phyloP scores from a whole-genome alignment of 1,284 basidiomycete species.

The Sanguinoderma infundibulare region DNA sequence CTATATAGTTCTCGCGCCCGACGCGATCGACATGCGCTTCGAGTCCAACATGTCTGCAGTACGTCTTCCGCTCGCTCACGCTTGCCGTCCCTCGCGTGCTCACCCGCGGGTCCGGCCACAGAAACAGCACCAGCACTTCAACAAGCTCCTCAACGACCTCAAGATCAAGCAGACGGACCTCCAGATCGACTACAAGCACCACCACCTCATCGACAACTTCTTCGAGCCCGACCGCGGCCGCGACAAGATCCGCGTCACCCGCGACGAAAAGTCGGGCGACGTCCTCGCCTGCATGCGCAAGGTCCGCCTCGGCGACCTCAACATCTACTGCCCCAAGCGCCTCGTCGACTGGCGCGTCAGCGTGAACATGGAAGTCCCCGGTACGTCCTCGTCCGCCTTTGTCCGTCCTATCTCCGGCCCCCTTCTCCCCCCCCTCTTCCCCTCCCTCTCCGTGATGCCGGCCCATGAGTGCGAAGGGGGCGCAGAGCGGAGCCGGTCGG shows the following conservation, averaged over 20 bases:
- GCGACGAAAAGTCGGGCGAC: constrained; percentile 73
- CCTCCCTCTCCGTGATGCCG: background rate
- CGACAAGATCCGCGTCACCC: constrained; percentile 81
- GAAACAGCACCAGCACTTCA: constrained; percentile 88
- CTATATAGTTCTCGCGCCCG: constrained; percentile 51
- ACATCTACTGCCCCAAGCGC: constrained; percentile 85
- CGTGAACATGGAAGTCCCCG: constrained; percentile 84
- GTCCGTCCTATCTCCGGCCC: background rate
- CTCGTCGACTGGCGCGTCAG: constrained; percentile 92
- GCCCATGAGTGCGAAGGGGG: too few relatives aligned
- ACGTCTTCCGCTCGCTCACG: constrained; percentile 36
- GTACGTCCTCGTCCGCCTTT: constrained; percentile 45
- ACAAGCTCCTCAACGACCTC: constrained; percentile 82
- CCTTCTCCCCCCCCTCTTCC: background rate
- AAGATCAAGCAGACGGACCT: constrained; percentile 43
- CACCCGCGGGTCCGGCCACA: constrained; percentile 37
- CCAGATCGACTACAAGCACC: constrained; percentile 79
- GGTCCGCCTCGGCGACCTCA: constrained; percentile 84
- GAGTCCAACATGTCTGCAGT: constrained; percentile 92
- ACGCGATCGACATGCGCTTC: constrained; percentile 70
- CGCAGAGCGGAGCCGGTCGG: too few relatives aligned
- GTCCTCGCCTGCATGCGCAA: constrained; percentile 79
- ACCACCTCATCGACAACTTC: constrained; percentile 84
- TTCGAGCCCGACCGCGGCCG: constrained; percentile 52
- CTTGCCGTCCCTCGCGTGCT: constrained; percentile 9